A percentile compares a stretch with the other conserved stretches of the same genome.
These are phyloP conservation scores for Mantamonas sphyraenae DNA, from an alignment of 78 protist genomes.

Conservation along the genomic window DNA sequence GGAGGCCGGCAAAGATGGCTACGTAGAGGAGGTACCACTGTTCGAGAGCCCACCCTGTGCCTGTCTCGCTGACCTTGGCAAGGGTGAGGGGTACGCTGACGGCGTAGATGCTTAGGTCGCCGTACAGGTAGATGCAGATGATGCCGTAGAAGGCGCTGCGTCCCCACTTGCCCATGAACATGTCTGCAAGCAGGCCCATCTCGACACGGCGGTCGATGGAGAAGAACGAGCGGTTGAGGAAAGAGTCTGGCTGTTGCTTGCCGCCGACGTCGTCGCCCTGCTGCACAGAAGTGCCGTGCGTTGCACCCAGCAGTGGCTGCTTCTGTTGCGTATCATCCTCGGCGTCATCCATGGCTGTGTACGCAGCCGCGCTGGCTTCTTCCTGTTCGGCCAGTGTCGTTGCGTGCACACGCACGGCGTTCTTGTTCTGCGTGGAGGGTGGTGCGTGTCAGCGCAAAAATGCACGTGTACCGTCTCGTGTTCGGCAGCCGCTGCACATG, in stretches of 20 bases:
- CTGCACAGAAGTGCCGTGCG: not conserved
- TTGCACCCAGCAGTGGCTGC: too few relatives aligned
- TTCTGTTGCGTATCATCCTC: too few relatives aligned
- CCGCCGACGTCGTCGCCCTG: not conserved
- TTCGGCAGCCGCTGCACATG: constrained; percentile 2
- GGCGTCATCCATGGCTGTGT: not conserved
- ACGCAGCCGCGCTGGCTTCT: too few relatives aligned
- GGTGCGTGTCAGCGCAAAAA: too few relatives aligned
- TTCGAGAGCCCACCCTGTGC: constrained; percentile 11
- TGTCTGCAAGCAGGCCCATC: constrained; percentile 12
- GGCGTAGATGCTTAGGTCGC: constrained; percentile 45
- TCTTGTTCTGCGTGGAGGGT: too few relatives aligned
- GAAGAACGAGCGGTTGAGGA: not conserved
- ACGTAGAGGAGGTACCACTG: constrained; percentile 25
- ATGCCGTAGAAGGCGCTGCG: not conserved
- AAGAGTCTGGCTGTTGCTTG: not conserved
- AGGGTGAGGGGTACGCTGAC: constrained; percentile 26
- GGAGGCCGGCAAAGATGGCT: constrained; percentile 31
- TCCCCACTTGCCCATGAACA: not conserved
- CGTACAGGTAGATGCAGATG: constrained; percentile 29
- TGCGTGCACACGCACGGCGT: too few relatives aligned
- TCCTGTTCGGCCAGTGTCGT: too few relatives aligned
- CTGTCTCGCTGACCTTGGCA: not conserved
- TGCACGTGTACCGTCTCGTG: too few relatives aligned
- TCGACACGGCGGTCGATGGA: constrained; percentile 6